Evolutionary conservation across 225 moss, liverwort and hornwort species (phyloP).

Genomic region (Marchantia paleacea): DNA sequence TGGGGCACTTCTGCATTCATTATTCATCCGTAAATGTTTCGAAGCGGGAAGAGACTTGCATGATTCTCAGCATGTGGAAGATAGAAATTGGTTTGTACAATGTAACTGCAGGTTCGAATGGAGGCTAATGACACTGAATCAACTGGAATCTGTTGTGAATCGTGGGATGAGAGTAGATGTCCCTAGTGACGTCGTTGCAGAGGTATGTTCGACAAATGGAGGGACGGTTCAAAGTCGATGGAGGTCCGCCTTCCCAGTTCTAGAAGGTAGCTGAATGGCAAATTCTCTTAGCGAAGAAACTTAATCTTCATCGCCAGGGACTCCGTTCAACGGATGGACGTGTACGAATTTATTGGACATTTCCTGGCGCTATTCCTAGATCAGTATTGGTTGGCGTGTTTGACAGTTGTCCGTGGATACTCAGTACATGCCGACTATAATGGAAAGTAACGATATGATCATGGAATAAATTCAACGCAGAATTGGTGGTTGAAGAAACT

Average conservation of each 20-base stretch:
- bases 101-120: neutral
- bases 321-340: neutral
- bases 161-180: conserved; percentile 11
- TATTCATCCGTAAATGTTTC: no score
- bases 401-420: neutral
- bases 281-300: neutral
- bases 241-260: conserved; percentile 15
- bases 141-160: conserved; percentile 20
- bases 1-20: neutral
- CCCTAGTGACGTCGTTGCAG: conserved; percentile 4
- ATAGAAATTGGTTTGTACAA: neutral
- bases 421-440: neutral
- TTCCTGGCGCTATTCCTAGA: neutral
- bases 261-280: conserved; percentile 11
- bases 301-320: neutral
- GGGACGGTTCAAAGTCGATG: conserved; percentile 11
- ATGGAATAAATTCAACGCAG: neutral
- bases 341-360: neutral
- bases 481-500: neutral
- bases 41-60: neutral
- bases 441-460: neutral
- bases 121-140: conserved; percentile 5
- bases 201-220: neutral
- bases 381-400: no score
- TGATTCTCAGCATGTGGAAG: neutral